phyloP scores from a whole-genome alignment of 2,329 filamentous ascomycete species.

The Alternaria ethzedia region DNA sequence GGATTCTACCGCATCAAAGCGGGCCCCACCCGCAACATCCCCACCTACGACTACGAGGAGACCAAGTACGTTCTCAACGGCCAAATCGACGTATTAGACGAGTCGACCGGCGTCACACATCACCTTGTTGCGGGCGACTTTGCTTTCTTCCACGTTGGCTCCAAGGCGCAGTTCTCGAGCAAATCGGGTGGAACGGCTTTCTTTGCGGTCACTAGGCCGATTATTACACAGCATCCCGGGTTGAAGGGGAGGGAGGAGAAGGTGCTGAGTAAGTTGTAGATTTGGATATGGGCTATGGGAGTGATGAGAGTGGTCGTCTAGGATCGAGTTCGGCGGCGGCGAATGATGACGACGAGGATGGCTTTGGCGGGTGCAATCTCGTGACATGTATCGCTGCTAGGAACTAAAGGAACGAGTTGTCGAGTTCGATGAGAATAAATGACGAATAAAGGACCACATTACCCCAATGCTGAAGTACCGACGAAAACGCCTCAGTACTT shows the following conservation, averaged over 20 bases:
- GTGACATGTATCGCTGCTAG: not conserved
- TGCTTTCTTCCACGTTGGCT: conserved; percentile 34
- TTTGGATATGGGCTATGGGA: rapidly evolving
- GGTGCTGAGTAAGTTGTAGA: conserved; percentile 16
- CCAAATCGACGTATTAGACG: conserved; percentile 34
- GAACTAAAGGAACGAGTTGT: not conserved
- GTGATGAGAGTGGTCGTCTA: not conserved
- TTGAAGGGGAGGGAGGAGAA: conserved; percentile 29
- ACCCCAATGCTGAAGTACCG: no score
- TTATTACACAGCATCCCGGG: conserved; percentile 25
- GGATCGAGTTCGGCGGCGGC: no score
- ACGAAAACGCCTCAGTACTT: no score
- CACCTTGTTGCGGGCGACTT: conserved; percentile 35
- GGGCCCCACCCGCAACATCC: conserved; percentile 26
- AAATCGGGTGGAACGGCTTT: conserved; percentile 31
- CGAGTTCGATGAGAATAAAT: not conserved
- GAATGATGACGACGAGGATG: not conserved
- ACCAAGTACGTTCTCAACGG: conserved; percentile 34
- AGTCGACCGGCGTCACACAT: conserved; percentile 32
- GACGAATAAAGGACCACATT: not conserved
- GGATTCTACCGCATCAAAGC: conserved; percentile 36
- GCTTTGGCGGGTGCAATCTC: not conserved
- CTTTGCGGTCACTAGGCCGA: conserved; percentile 30
- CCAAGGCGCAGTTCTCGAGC: conserved; percentile 31
- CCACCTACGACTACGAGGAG: conserved; percentile 32